phyloP scores from a whole-genome alignment of 495 filamentous ascomycete species.

The Delitschia confertaspora region DNA sequence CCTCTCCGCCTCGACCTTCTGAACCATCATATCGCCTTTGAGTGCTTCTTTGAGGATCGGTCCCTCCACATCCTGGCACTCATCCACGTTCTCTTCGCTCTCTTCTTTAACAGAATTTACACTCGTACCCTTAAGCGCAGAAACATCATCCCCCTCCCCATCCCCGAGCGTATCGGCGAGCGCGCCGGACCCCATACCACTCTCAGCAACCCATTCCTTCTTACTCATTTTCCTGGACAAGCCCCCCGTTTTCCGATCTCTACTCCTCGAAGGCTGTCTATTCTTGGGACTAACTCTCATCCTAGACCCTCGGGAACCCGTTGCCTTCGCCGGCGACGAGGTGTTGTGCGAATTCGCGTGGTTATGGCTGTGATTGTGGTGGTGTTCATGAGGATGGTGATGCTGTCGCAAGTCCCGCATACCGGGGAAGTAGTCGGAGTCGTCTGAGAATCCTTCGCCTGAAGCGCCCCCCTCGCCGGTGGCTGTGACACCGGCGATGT shows the following conservation, averaged over 20 bases:
- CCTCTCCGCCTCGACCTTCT: conserved; percentile 16
- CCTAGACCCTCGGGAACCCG: background rate
- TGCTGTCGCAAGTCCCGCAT: conserved; percentile 5
- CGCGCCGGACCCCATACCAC: conserved; percentile 34
- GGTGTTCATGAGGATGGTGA: no score
- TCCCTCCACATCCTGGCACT: conserved; percentile 5
- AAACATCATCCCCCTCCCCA: conserved; percentile 24
- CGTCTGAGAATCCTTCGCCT: conserved; percentile 33
- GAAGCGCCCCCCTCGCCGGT: conserved; percentile 24
- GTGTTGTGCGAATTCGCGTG: background rate
- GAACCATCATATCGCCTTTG: conserved; percentile 24
- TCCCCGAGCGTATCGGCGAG: conserved; percentile 38
- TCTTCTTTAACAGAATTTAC: background rate
- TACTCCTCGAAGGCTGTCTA: conserved; percentile 7
- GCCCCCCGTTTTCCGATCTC: conserved; percentile 21
- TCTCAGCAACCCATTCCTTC: conserved; percentile 32
- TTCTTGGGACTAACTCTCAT: conserved; percentile 15
- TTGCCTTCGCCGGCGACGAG: background rate
- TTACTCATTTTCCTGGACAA: conserved; percentile 25
- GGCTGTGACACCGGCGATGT: conserved; percentile 22
- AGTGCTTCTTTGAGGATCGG: conserved; percentile 23
- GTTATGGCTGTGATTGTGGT: conserved; percentile 3
- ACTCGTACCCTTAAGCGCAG: conserved; percentile 9
- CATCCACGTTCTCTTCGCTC: background rate
- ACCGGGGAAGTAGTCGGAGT: conserved; percentile 29